Base-by-base conservation (phyloP, 345 rosid genomes). In the Eucalyptus sp. region DNA sequence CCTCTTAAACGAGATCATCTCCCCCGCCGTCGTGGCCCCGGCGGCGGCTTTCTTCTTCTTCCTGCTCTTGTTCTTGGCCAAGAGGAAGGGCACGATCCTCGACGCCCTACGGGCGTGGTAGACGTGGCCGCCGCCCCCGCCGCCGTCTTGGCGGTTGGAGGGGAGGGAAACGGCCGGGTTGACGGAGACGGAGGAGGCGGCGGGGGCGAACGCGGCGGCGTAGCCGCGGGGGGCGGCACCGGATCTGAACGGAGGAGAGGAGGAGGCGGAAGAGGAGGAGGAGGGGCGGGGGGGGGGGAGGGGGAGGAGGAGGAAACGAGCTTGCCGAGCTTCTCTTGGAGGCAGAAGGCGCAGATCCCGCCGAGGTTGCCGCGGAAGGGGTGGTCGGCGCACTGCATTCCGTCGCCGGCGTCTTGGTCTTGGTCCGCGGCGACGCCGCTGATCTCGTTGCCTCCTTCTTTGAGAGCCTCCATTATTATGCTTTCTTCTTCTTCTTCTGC, bases 301-400 rank as follows among this genome's bases (percentile, higher is more conserved):
- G 99, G 96, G 91, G 95, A 95, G 68, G 97, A 94, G 50, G 99
- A 97, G 88, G 99, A 96, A 44, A 98, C 99, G 50, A 98, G 94
- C 94, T 98, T 98, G 48, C 99, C 99, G 29, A 98, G 97, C 94
- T 97, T 97, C 58, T 98, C 99, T 88, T 98, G 99, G 62, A 98
- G 99, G 89, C 99, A 98, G 91, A 97, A 95, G 85, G 99, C 99
- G 91, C 99, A 98, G 95, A 98, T 96, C 91, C 99, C 99, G 85
- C 99, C 99, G 56, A 97, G 96, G 95, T 98, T 97, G 89, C 92
- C 94, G 2, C 95, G 93, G 51, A 93, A 94, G 52, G 97, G 98
- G 91, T 97, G 99, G 76, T 96, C 93, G 90, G 93, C 90, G 89
- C 99, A 96, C 87, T 95, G 96, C 96, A 95, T 96, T 1, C 98